Evolutionary conservation across 2,329 filamentous ascomycete species (phyloP), one percentile per base, ranked within the genome.

Genomic region (Cladophialophora yegresii): DNA sequence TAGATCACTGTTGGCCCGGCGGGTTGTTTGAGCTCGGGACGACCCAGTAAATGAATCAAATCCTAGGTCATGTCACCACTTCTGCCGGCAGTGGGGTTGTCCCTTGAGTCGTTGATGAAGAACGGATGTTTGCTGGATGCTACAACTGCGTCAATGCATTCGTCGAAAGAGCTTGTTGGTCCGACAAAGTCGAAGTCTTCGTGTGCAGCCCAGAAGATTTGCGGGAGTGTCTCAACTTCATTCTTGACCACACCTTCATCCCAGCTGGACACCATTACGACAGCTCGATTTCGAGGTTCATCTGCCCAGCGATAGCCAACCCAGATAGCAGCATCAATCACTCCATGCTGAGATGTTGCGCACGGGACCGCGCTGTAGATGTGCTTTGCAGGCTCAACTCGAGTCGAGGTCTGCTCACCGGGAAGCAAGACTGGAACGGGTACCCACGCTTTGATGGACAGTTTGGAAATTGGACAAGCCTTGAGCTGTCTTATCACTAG

Each of bases 1-100:
- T 59, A 59, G 30, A 59, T 43, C 30, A 59, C 57, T 2, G 28
- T 30, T 32, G 47, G 57, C 8, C 57, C 57, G 16, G 28, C 22
- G 23, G 47, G 7, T 20, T 51, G 45, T 28, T 59, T 53, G 32
- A 59, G 53, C 47, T 59, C 47, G n/a, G 47, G 16, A 40, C 47
- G 47, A 59, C 16, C 30, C 9, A 59, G 57, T 22, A 59, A n/a
- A 23, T 40, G 57, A n/a, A 43, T 59, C 57, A 59, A 53, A 12
- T 47, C 57, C 57, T 47, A 59, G 20, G 57, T 59, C 57, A 59
- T 59, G 13, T 59, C 57, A 10, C 57, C 47, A 30, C 57, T 59
- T 36, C 57, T 47, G 12, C 57, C 57, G 9, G 57, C 57, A 6
- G 57, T 59, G 9, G 57, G 57, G 45, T 59, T 59, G 47, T 59